phyloP scores from a whole-genome alignment of 2,329 filamentous ascomycete species.

The Akanthomyces muscarius region DNA sequence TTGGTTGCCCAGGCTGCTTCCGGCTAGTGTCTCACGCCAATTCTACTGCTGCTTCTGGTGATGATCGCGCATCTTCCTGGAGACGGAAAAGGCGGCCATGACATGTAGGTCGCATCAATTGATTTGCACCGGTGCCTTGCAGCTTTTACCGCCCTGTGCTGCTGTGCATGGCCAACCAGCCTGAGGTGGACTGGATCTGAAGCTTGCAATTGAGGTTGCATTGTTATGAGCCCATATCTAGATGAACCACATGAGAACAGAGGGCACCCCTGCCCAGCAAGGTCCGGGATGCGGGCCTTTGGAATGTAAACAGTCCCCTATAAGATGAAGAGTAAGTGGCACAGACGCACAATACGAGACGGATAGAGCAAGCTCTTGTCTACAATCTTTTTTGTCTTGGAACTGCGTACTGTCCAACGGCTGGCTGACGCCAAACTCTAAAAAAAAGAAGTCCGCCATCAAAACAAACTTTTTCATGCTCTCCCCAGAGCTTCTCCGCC shows the following conservation, averaged over 20 bases:
- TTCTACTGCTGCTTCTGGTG: not conserved
- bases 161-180: not conserved
- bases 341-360: not conserved
- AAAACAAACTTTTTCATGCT: not conserved
- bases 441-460: not conserved
- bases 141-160: not conserved
- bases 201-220: not conserved
- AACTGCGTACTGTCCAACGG: not conserved
- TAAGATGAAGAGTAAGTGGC: not conserved
- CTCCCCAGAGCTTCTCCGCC: not conserved
- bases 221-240: not conserved
- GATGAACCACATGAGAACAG: not conserved
- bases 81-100: not conserved
- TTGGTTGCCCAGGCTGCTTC: conserved; percentile 2
- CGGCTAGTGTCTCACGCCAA: conserved; percentile 6
- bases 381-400: not conserved
- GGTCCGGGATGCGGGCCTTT: not conserved
- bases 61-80: not conserved
- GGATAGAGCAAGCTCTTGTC: not conserved
- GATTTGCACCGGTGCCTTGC: not conserved
- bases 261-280: not conserved
- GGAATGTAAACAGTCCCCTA: conserved; percentile 1
- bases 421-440: not conserved
- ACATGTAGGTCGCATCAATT: not conserved
- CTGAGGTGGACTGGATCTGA: too few relatives aligned